Conservation (phyloP, 257 asterid genomes). For the Leonotis leonurus region DNA sequence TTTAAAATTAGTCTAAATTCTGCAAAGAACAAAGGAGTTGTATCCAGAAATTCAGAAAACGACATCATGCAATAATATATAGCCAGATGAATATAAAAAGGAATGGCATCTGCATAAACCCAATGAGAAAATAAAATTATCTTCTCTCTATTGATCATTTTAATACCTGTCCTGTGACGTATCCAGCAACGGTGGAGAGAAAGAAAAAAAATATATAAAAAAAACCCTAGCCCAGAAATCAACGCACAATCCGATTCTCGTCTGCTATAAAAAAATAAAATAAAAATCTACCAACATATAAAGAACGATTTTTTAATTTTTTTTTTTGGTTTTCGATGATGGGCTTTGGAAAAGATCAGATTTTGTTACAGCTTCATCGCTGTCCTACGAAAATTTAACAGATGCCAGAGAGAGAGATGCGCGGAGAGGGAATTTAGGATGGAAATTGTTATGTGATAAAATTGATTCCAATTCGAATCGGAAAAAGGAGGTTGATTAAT, state of each 20-base stretch:
- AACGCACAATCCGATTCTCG: constrained; percentile 14
- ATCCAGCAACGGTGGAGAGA: neutral
- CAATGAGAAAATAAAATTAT: neutral
- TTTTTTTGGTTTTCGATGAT: neutral
- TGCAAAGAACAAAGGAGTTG: constrained; percentile 12
- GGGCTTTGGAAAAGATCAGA: neutral
- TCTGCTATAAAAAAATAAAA: neutral
- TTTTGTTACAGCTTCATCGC: neutral
- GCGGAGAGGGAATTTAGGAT: constrained; percentile 20
- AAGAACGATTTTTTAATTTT: neutral
- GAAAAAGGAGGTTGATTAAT: neutral
- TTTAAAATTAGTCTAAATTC: neutral
- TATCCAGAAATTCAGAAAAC: constrained; percentile 20
- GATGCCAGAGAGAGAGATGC: constrained; percentile 5
- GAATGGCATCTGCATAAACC: constrained; percentile 7
- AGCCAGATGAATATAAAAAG: neutral
- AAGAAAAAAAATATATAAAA: too few relatives aligned
- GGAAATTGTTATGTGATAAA: constrained; percentile 2
- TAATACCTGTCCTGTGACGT: constrained; percentile 21
- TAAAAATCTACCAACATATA: too few relatives aligned
- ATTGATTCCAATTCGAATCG: neutral
- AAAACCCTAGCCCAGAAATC: constrained; percentile 24
- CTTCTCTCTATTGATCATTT: neutral
- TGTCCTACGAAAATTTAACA: constrained; percentile 12
- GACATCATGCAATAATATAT: neutral